Evolutionary conservation across 805 yeast genomes (phyloP), one percentile per base, ranked within the genome.

Genomic region (Candida montana): DNA sequence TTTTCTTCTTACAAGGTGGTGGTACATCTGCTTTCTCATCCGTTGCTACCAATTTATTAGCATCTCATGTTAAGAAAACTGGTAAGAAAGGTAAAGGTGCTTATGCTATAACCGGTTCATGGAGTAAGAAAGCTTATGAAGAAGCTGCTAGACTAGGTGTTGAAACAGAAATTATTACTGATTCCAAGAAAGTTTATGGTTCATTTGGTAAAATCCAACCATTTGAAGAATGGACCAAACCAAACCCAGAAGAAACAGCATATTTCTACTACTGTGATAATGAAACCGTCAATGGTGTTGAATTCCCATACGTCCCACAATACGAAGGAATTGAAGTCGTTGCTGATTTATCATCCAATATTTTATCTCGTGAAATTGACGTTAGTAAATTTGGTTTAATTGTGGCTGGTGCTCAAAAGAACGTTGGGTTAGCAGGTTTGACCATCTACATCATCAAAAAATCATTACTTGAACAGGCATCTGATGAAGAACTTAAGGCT

Each of bases 371-470:
- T 51, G 68, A 75, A 50, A 63, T 93, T 37, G 96, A 91, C 55
- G 83, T 93, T 32, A 68, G 85, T 42, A 81, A 86, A 63, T 91
- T 77, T 58, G 98, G 96, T 39, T 68, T 89, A 21, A 81, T 93
- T 47, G 81, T 90, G 77, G 99, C 96, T 16, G 99, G 99, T 48
- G 99, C 98, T 21, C 99, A 93, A 67, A 93, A 93, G 67, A 93
- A 93, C 63, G 88, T 93, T 58, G 99, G 99, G 41, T 69, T 93
- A 58, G 97, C 99, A 9, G 99, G 99, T 30, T 77, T 93, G 50
- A 83, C 97, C 13, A 73, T 93, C 48, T 91, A 89, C 63, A 91
- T 93, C 55, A 81, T 90, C 64, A 88, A 86, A 65, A 91, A 89
- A 62, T 58, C 81, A 1, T 72, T 93, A 41, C 65, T 93, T 21